These are phyloP conservation scores for Schwanniomyces sp. DNA, from an alignment of 805 yeast species.

Conservation along the genomic window DNA sequence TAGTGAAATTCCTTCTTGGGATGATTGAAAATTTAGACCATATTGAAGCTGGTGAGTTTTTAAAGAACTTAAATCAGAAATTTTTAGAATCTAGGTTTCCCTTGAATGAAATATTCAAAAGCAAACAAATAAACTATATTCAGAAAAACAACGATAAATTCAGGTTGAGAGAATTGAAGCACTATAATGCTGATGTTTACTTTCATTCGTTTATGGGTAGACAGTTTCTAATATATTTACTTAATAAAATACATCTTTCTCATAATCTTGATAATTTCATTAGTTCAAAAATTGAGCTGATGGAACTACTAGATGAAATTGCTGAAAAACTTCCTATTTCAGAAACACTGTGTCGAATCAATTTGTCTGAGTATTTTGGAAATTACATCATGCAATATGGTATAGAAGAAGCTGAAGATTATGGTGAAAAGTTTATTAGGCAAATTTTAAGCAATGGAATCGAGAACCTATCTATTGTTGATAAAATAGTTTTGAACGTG, in stretches of 20 bases:
- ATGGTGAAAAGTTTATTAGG: neutral
- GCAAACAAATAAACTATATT: neutral
- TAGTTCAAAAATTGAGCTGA: constrained; percentile 7
- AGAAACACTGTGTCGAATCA: neutral
- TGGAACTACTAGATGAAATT: constrained; percentile 3
- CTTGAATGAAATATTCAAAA: neutral
- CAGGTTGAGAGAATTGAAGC: neutral
- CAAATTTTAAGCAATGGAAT: neutral
- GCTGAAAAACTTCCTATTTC: neutral
- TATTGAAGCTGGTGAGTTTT: constrained; percentile 10
- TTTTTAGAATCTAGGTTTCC: constrained; percentile 2
- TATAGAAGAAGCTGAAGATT: neutral
- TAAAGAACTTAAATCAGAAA: constrained; percentile 4
- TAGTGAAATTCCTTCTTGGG: constrained; percentile 6
- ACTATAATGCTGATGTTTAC: constrained; percentile 1
- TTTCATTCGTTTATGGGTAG: constrained; percentile 3
- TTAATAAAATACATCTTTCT: constrained; percentile 9
- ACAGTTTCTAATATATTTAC: constrained; percentile 5
- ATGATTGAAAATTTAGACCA: constrained; percentile 11
- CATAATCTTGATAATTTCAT: constrained; percentile 10
- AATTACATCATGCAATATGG: neutral
- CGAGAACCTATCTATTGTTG: neutral
- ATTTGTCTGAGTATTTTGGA: neutral
- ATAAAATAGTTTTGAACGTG: neutral
- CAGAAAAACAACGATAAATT: neutral